A percentile compares a stretch with the other conserved stretches of the same genome.
phyloP scores from a whole-genome alignment of 2,329 filamentous ascomycete genomes.

The Fusarium sp. region DNA sequence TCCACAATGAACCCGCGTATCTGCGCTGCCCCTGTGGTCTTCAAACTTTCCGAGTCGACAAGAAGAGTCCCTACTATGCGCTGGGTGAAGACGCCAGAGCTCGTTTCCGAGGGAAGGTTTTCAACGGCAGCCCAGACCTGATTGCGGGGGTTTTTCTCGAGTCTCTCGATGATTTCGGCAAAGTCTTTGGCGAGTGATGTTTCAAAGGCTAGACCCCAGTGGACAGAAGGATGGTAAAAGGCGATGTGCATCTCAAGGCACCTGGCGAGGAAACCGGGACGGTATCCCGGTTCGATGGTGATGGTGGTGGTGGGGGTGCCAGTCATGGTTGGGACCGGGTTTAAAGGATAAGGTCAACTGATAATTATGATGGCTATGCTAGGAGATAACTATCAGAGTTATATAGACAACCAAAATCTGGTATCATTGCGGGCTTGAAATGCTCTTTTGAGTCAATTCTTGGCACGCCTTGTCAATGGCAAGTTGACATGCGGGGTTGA shows the following conservation, averaged over 20 bases:
- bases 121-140: conserved; percentile 26
- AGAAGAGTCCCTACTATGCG: conserved; percentile 18
- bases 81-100: background rate
- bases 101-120: background rate
- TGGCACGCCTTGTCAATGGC: background rate
- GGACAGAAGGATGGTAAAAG: conserved; percentile 19
- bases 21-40: conserved; percentile 2
- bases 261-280: conserved; percentile 23
- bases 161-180: conserved; percentile 25
- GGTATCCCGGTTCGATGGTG: conserved; percentile 20
- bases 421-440: background rate
- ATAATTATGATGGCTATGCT: rapidly evolving
- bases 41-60: conserved; percentile 15
- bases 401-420: background rate
- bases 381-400: background rate
- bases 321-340: background rate
- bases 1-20: conserved; percentile 31
- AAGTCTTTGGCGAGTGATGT: conserved; percentile 19
- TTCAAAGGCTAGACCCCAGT: conserved; percentile 25
- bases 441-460: background rate
- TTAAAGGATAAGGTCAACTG: background rate
- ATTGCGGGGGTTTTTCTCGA: conserved; percentile 14
- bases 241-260: conserved; percentile 31
- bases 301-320: background rate
- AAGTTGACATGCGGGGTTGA: background rate